Conservation (phyloP, 768 basidiomycete genomes). For the Amanita exitialis region DNA sequence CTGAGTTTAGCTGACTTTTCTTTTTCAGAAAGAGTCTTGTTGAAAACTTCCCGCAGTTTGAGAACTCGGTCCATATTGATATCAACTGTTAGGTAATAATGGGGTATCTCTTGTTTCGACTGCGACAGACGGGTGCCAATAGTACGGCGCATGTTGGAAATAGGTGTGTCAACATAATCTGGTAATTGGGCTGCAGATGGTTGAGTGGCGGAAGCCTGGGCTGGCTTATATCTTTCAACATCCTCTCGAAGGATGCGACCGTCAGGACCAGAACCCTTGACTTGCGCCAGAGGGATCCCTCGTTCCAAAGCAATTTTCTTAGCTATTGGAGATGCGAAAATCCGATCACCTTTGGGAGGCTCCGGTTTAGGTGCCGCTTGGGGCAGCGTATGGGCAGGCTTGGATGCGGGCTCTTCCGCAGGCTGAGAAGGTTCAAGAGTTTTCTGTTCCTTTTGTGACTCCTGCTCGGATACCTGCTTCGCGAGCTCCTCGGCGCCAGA, state of each 20-base stretch:
- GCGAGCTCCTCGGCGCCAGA: constrained; percentile 73
- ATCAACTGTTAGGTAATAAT: constrained; percentile 94
- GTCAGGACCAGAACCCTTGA: constrained; percentile 90
- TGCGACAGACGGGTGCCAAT: constrained; percentile 87
- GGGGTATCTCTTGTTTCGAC: constrained; percentile 91
- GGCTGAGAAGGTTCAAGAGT: constrained; percentile 31
- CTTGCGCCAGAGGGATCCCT: constrained; percentile 80
- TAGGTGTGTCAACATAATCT: constrained; percentile 84
- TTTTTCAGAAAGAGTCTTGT: constrained; percentile 76
- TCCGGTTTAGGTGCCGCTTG: constrained; percentile 40
- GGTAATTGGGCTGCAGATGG: constrained; percentile 40
- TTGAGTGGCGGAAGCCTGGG: constrained; percentile 35
- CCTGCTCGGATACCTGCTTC: constrained; percentile 40
- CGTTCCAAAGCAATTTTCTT: constrained; percentile 95
- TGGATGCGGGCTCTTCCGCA: constrained; percentile 16
- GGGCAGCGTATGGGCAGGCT: constrained; percentile 19
- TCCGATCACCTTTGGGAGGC: constrained; percentile 60
- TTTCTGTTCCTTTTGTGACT: constrained; percentile 23
- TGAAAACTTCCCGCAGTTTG: constrained; percentile 94
- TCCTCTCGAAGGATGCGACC: constrained; percentile 94
- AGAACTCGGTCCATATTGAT: constrained; percentile 94
- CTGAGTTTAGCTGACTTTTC: constrained; percentile 90
- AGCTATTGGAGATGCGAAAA: constrained; percentile 93
- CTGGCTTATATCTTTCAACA: constrained; percentile 78
- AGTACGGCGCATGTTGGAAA: constrained; percentile 89